These are phyloP conservation scores for Wallacemonas rigidus DNA, from an alignment of 208 protist species.

Conservation along the genomic window DNA sequence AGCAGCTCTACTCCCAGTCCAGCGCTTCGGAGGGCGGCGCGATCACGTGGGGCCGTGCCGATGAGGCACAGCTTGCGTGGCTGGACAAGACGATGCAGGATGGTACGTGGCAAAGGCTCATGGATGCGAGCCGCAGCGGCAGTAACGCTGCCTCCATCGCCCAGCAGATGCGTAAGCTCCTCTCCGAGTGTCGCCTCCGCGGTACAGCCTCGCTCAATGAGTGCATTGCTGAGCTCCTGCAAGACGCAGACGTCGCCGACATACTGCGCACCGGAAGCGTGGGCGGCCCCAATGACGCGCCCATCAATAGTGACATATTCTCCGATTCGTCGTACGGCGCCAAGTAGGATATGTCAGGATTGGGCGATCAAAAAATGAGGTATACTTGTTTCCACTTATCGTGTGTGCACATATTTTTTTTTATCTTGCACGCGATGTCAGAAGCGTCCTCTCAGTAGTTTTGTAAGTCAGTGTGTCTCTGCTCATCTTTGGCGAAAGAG, in stretches of 20 bases:
- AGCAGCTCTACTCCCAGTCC: slow-evolving; percentile 36
- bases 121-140: background rate
- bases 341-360: too few relatives aligned
- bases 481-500: background rate
- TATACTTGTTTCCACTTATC: too few relatives aligned
- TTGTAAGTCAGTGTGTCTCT: background rate
- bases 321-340: background rate
- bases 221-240: slow-evolving; percentile 53
- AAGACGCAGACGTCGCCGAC: slow-evolving; percentile 36
- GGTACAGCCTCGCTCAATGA: slow-evolving; percentile 30
- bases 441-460: background rate
- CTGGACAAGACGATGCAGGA: slow-evolving; percentile 29
- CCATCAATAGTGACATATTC: background rate
- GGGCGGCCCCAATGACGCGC: background rate
- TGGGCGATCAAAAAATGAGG: too few relatives aligned
- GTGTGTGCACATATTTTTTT: too few relatives aligned
- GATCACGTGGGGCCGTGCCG: slow-evolving; percentile 46
- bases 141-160: background rate
- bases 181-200: slow-evolving; percentile 14
- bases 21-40: slow-evolving; percentile 25
- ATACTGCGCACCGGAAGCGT: too few relatives aligned
- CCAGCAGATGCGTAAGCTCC: slow-evolving; percentile 26
- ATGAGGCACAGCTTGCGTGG: slow-evolving; percentile 52
- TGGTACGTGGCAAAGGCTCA: background rate
- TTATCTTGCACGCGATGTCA: too few relatives aligned